Conservation (phyloP, 495 filamentous ascomycete species). For the Neurospora sp. region DNA sequence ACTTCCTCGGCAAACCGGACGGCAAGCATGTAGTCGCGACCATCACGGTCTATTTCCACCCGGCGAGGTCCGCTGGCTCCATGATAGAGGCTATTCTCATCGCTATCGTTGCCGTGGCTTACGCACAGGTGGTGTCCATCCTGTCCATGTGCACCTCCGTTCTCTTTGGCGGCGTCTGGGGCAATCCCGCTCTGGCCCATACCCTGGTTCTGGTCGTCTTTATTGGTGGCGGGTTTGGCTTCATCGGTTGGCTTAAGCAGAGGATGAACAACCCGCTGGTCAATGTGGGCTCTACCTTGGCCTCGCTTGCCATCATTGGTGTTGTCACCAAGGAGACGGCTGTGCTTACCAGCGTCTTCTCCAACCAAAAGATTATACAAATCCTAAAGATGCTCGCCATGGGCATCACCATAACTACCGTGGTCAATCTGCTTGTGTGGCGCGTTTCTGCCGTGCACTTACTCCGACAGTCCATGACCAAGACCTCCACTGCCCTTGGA, state of each 20-base stretch:
- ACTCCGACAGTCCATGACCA: slow-evolving; percentile 65
- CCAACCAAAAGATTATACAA: slow-evolving; percentile 72
- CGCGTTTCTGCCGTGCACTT: slow-evolving; percentile 71
- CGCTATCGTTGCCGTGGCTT: slow-evolving; percentile 69
- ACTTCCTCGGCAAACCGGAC: slow-evolving; percentile 72
- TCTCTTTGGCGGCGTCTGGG: slow-evolving; percentile 55
- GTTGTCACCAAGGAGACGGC: slow-evolving; percentile 87
- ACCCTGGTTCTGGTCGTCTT: slow-evolving; percentile 75
- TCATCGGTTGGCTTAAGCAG: slow-evolving; percentile 92
- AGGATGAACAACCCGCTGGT: slow-evolving; percentile 75
- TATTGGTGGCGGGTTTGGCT: slow-evolving; percentile 78
- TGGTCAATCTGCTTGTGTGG: slow-evolving; percentile 70
- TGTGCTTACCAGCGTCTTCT: slow-evolving; percentile 70
- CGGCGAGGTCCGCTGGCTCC: slow-evolving; percentile 78
- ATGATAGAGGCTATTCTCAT: slow-evolving; percentile 87
- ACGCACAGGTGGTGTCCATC: slow-evolving; percentile 71
- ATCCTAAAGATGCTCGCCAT: slow-evolving; percentile 86
- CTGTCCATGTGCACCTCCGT: slow-evolving; percentile 80
- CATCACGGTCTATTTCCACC: slow-evolving; percentile 92
- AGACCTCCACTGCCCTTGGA: slow-evolving; percentile 64
- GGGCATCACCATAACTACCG: slow-evolving; percentile 66
- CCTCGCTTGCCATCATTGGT: slow-evolving; percentile 85
- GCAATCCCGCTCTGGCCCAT: slow-evolving; percentile 63
- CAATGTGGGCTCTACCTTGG: slow-evolving; percentile 80
- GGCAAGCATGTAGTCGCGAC: slow-evolving; percentile 95